These are phyloP conservation scores for Malassezia brasiliensis DNA, from an alignment of 1,284 basidiomycete genomes.

Conservation along the genomic window DNA sequence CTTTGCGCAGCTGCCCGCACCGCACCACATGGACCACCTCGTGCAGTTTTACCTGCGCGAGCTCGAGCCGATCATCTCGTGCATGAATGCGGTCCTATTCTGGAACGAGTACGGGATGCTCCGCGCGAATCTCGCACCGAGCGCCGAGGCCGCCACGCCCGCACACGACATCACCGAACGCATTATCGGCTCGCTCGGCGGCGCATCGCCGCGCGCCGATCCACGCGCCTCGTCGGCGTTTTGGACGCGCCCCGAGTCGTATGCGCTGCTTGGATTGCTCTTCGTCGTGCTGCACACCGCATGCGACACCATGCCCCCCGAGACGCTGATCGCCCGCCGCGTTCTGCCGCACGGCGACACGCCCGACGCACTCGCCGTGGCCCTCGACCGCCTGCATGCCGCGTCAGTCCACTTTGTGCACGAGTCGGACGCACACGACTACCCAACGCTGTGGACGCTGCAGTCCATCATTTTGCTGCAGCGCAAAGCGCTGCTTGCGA, in stretches of 20 bases:
- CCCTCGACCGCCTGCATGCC: background rate
- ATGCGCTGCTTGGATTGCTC: background rate
- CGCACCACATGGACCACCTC: background rate
- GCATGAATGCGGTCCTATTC: background rate
- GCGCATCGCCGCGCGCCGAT: background rate
- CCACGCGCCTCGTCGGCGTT: background rate
- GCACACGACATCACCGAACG: background rate
- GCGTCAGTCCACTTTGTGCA: background rate
- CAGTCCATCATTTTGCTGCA: background rate
- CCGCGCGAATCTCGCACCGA: background rate
- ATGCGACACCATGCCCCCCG: background rate
- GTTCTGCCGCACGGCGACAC: background rate
- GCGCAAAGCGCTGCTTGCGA: background rate
- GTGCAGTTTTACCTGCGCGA: background rate
- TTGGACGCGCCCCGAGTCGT: background rate
- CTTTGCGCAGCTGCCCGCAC: background rate
- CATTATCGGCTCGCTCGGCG: background rate
- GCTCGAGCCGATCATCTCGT: background rate
- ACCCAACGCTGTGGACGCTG: constrained; percentile 3
- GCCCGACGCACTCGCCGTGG: background rate
- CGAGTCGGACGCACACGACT: background rate
- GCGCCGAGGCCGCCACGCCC: background rate
- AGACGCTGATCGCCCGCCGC: background rate
- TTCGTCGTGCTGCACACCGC: background rate
- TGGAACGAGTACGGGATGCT: background rate